These are phyloP conservation scores for Suillus plorans DNA, from an alignment of 768 basidiomycete genomes.

Conservation along the genomic window DNA sequence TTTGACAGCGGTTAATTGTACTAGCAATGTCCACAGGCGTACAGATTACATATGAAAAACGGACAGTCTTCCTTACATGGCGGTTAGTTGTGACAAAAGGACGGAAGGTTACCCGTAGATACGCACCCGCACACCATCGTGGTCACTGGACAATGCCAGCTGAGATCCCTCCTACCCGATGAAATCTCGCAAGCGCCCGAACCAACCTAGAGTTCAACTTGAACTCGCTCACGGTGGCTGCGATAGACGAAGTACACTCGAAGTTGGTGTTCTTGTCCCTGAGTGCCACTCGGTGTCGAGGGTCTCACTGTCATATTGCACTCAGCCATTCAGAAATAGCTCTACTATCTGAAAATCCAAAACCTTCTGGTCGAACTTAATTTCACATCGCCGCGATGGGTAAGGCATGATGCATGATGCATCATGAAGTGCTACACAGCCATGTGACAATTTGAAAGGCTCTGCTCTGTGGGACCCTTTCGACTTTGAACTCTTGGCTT, in stretches of 20 bases:
- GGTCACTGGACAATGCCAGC: neutral
- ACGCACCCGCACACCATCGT: neutral
- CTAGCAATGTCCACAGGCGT: neutral
- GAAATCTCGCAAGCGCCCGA: neutral
- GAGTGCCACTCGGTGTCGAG: neutral
- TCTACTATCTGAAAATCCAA: slow-evolving; percentile 1
- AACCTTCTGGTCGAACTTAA: slow-evolving; percentile 2
- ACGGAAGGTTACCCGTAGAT: neutral
- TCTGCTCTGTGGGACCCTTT: neutral
- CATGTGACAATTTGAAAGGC: neutral
- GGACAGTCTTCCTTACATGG: neutral
- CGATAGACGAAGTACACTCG: neutral
- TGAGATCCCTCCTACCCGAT: neutral
- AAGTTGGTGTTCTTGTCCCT: neutral
- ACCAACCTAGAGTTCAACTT: neutral
- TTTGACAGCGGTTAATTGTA: neutral
- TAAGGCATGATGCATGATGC: neutral
- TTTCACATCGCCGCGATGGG: neutral
- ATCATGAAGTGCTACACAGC: neutral
- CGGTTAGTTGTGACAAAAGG: neutral
- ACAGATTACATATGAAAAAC: neutral
- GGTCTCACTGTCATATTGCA: neutral
- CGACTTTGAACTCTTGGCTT: neutral
- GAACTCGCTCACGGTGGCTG: neutral
- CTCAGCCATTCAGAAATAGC: neutral